Conservation (phyloP, 768 basidiomycete genomes). For the Leccinum ochraceum region DNA sequence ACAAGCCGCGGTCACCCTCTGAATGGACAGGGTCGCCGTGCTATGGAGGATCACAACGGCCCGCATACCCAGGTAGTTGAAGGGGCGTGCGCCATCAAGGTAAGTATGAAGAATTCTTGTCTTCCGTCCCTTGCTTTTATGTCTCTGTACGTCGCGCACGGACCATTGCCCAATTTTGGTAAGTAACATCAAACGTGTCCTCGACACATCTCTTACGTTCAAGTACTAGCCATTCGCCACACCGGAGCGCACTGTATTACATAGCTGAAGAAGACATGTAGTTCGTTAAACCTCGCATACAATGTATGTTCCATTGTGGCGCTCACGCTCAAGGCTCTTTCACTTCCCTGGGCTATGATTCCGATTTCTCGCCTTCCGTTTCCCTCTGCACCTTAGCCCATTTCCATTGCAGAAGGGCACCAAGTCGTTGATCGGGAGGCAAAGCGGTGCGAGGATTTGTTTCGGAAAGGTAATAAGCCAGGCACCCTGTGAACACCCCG, state of each 20-base stretch:
- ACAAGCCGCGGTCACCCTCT: conserved; percentile 48
- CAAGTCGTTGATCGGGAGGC: conserved; percentile 53
- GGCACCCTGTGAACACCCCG: conserved; percentile 73
- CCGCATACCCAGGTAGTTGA: conserved; percentile 56
- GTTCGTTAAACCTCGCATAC: neutral
- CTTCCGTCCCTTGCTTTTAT: conserved; percentile 15
- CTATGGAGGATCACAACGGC: conserved; percentile 51
- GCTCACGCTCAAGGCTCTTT: neutral
- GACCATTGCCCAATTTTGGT: conserved; percentile 17
- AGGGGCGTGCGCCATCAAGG: conserved; percentile 60
- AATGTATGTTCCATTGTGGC: neutral
- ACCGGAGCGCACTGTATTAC: neutral
- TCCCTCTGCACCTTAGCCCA: conserved; percentile 44
- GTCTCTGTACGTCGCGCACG: conserved; percentile 16
- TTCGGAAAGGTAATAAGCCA: conserved; percentile 82
- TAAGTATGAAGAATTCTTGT: conserved; percentile 46
- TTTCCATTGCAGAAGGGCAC: conserved; percentile 66
- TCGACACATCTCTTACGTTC: neutral
- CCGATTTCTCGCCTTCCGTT: conserved; percentile 3
- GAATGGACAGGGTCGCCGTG: conserved; percentile 56
- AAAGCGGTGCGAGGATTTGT: conserved; percentile 74
- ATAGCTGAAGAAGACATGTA: neutral
- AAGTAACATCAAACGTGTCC: neutral
- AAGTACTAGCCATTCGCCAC: neutral
- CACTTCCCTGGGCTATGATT: neutral